These are phyloP conservation scores for Fragaria vesca DNA, from an alignment of 306 rosid genomes.

Conservation along the genomic window DNA sequence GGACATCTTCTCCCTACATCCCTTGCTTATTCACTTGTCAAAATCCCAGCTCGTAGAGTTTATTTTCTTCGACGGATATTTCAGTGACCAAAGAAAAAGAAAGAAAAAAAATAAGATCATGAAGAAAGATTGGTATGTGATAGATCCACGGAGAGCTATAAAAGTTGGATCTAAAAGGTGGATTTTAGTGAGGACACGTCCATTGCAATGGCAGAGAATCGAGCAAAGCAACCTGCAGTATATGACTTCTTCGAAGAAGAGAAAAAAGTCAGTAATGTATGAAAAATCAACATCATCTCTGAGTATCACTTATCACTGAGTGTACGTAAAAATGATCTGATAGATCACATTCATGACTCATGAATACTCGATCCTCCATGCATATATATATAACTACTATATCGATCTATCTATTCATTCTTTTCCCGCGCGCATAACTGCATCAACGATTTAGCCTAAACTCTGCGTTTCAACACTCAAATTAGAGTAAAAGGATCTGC, in stretches of 20 bases:
- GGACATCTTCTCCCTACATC: background rate
- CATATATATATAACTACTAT: background rate
- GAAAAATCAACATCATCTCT: background rate
- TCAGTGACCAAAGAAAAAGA: background rate
- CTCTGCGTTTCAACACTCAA: background rate
- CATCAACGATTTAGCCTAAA: background rate
- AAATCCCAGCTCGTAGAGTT: background rate
- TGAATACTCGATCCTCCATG: background rate
- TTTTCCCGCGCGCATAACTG: background rate
- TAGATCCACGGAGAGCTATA: background rate
- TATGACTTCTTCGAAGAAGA: background rate
- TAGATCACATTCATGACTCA: background rate
- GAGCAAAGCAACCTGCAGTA: background rate
- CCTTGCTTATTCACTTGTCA: background rate
- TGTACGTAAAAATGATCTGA: background rate
- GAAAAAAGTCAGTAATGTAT: background rate
- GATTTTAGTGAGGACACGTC: background rate
- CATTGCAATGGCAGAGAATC: background rate
- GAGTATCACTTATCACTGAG: background rate
- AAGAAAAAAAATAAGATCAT: no score
- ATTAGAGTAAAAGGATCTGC: background rate
- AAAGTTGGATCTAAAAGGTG: background rate
- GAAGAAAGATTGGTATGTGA: background rate
- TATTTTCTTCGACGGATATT: background rate
- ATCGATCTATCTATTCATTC: background rate